A percentile compares a stretch with the other conserved stretches of the same genome.
These are phyloP conservation scores for Auriculariales sp. DNA, from an alignment of 768 basidiomycete species.

Conservation along the genomic window DNA sequence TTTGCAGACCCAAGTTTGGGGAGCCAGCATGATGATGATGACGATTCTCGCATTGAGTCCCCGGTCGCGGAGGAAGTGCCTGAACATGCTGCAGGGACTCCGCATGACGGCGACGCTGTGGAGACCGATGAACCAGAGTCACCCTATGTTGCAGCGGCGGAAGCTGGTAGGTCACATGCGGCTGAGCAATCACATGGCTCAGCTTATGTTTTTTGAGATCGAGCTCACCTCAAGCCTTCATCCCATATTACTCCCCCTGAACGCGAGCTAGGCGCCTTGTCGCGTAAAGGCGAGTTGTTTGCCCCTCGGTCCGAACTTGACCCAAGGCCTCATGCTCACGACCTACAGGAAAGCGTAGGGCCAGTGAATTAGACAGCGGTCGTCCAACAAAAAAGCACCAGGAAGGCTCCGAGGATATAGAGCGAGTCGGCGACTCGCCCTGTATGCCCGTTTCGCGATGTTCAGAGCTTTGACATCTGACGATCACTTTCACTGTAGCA, in stretches of 20 bases:
- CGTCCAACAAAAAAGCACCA: constrained; percentile 43
- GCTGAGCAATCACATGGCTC: not conserved
- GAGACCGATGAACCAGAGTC: constrained; percentile 5
- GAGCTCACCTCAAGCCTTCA: too few species aligned
- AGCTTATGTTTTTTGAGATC: too few species aligned
- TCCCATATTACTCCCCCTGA: not conserved
- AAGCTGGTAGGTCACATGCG: not conserved
- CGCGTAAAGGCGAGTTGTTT: constrained; percentile 1
- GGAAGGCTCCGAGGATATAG: constrained; percentile 54
- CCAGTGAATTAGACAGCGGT: constrained; percentile 33
- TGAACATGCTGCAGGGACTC: too few species aligned
- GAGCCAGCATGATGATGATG: too few species aligned
- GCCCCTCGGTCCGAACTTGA: not conserved
- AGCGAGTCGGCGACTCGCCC: constrained; percentile 42
- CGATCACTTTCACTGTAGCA: not conserved
- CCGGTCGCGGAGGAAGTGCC: too few species aligned
- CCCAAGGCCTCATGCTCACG: not conserved
- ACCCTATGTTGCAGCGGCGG: not conserved
- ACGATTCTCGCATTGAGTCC: too few species aligned
- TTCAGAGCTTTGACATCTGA: not conserved
- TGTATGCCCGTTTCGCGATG: not conserved
- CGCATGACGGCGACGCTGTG: too few species aligned
- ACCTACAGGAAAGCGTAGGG: constrained; percentile 40
- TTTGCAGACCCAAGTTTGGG: too few species aligned
- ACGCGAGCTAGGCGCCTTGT: not conserved